Percentiles rank a stretch among this genome's conserved stretches.
phyloP scores from a whole-genome alignment of 192 early-diverging fungal genomes.

The Backusella sp. region DNA sequence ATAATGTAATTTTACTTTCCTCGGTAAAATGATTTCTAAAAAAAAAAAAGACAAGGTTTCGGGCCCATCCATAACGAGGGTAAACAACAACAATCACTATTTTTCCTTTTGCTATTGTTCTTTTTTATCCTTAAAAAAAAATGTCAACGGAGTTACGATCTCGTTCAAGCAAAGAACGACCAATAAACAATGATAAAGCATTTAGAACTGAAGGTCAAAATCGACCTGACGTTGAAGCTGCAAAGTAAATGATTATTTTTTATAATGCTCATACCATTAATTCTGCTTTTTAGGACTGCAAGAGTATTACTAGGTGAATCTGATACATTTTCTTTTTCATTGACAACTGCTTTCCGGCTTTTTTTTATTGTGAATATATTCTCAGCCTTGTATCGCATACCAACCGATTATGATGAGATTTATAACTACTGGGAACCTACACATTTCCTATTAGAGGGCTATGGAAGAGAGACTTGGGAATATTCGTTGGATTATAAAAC shows the following conservation, averaged over 20 bases:
- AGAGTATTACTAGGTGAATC: constrained; percentile 20
- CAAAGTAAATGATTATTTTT: not conserved
- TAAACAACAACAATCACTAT: not conserved
- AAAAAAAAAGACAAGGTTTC: not conserved
- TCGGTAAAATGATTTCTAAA: not conserved
- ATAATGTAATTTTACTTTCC: not conserved
- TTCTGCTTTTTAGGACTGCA: not conserved
- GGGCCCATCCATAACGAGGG: not conserved
- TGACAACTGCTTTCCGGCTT: constrained; percentile 44
- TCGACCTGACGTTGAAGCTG: not conserved
- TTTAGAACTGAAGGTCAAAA: not conserved
- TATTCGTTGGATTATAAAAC: constrained; percentile 88
- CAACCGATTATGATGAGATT: constrained; percentile 81
- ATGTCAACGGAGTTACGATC: not conserved
- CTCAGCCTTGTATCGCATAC: constrained; percentile 54
- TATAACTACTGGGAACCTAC: constrained; percentile 98
- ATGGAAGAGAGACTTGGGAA: constrained; percentile 95
- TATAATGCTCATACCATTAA: not conserved
- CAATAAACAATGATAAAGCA: not conserved
- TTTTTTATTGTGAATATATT: constrained; percentile 49
- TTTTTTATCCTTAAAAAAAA: not conserved
- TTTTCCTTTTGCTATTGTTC: not conserved
- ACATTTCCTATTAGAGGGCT: constrained; percentile 82
- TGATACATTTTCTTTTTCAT: constrained; percentile 21
- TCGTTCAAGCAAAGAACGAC: not conserved